These are phyloP conservation scores for Ceratobasidium papillatum DNA, from an alignment of 1,284 basidiomycete species.

Conservation along the genomic window DNA sequence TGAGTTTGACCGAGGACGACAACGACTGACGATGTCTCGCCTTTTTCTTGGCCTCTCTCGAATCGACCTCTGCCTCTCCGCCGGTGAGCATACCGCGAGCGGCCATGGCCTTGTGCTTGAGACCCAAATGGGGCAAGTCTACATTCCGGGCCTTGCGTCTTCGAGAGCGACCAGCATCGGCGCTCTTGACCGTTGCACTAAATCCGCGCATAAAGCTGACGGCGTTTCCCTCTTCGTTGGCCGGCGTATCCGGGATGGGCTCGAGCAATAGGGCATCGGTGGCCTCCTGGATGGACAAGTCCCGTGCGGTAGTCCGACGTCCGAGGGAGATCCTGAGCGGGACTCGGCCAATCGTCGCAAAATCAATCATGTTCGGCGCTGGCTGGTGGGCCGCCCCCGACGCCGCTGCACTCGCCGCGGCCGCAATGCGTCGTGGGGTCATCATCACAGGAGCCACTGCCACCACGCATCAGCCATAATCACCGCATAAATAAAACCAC, in stretches of 20 bases:
- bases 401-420: conserved; percentile 69
- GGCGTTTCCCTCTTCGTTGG: conserved; percentile 54
- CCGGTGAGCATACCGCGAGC: conserved; percentile 75
- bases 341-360: conserved; percentile 74
- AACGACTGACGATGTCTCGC: conserved; percentile 71
- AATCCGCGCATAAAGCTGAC: conserved; percentile 86
- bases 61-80: conserved; percentile 59
- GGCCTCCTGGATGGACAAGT: conserved; percentile 84
- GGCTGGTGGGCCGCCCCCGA: conserved; percentile 50
- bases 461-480: not conserved
- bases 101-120: conserved; percentile 80
- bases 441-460: conserved; percentile 89
- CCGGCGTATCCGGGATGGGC: conserved; percentile 61
- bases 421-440: conserved; percentile 82
- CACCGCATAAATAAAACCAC: not conserved
- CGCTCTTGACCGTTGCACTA: conserved; percentile 89
- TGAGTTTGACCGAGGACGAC: conserved; percentile 71
- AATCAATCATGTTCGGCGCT: conserved; percentile 64
- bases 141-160: conserved; percentile 82
- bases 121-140: conserved; percentile 75
- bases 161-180: conserved; percentile 77
- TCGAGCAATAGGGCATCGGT: conserved; percentile 79
- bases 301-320: conserved; percentile 77
- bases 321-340: conserved; percentile 72
- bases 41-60: conserved; percentile 62